Evolutionary conservation across 495 filamentous ascomycete species (phyloP).

Genomic region (Trichocladium antarcticum): DNA sequence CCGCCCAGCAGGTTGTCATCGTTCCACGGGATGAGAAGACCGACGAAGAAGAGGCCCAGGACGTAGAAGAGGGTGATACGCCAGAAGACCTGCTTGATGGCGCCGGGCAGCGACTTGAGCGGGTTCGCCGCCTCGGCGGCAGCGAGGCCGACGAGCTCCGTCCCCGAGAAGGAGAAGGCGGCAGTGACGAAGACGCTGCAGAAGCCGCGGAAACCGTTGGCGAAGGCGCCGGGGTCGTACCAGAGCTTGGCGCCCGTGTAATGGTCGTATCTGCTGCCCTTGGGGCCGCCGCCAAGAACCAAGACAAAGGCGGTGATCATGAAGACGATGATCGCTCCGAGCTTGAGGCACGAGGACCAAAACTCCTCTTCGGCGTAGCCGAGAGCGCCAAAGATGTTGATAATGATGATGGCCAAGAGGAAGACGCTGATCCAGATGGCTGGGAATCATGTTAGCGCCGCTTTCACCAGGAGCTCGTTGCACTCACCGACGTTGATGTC

Average conservation of each 20-base stretch:
- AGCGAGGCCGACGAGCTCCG: conserved; percentile 61
- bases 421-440: conserved; percentile 57
- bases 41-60: conserved; percentile 59
- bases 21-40: conserved; percentile 54
- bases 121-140: conserved; percentile 61
- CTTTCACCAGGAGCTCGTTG: conserved; percentile 12
- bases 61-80: conserved; percentile 65
- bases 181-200: conserved; percentile 64
- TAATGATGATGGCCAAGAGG: conserved; percentile 41
- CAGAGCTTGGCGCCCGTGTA: conserved; percentile 55
- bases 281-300: conserved; percentile 53
- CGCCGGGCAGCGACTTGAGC: conserved; percentile 50
- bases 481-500: conserved; percentile 38
- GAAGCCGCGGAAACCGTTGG: conserved; percentile 59
- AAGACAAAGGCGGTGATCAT: conserved; percentile 63
- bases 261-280: conserved; percentile 34
- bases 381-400: conserved; percentile 61
- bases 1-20: conserved; percentile 41
- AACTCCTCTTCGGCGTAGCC: conserved; percentile 63
- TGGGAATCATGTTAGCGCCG: conserved; percentile 3
- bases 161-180: conserved; percentile 62
- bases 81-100: conserved; percentile 67
- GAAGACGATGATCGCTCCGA: conserved; percentile 54
- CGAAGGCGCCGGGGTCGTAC: conserved; percentile 61
- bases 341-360: conserved; percentile 44